These are phyloP conservation scores for Talaromyces verruculosus DNA, from an alignment of 2,329 filamentous ascomycete species.

Conservation along the genomic window DNA sequence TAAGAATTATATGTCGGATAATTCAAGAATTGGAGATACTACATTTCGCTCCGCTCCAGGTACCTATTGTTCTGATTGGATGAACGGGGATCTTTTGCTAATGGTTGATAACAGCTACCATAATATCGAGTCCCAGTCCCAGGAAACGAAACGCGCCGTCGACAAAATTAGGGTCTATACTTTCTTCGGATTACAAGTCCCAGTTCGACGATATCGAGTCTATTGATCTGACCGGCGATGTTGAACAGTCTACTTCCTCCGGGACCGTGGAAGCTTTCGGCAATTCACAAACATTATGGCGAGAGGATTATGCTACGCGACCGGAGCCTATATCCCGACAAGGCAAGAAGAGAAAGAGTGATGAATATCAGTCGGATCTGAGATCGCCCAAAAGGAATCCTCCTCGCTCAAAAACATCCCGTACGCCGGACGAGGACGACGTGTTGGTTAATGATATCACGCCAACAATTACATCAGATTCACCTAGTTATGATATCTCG, in stretches of 20 bases:
- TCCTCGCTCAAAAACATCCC: conserved; percentile 25
- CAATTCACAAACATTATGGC: conserved; percentile 45
- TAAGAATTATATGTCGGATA: conserved; percentile 21
- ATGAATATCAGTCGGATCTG: conserved; percentile 46
- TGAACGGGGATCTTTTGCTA: neutral
- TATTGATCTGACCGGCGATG: conserved; percentile 47
- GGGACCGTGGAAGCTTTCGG: conserved; percentile 42
- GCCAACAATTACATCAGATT: neutral
- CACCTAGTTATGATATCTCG: neutral
- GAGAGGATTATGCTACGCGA: conserved; percentile 44
- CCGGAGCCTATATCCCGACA: conserved; percentile 38
- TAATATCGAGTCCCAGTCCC: conserved; percentile 8
- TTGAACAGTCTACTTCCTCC: conserved; percentile 38
- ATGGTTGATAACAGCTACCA: neutral
- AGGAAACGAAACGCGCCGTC: conserved; percentile 18
- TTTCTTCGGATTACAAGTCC: conserved; percentile 21
- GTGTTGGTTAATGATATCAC: neutral
- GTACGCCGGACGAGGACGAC: conserved; percentile 23
- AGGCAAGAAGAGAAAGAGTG: conserved; percentile 52
- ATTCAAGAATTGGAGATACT: conserved; percentile 13
- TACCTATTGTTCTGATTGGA: conserved; percentile 23
- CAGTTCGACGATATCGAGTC: conserved; percentile 42
- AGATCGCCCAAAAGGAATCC: conserved; percentile 34
- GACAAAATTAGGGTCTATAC: neutral
- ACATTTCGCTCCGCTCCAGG: conserved; percentile 27